A percentile compares a stretch with the other conserved stretches of the same genome.
Conservation (phyloP, 805 yeast genomes). For the Wickerhamomyces subpelliculosus region DNA sequence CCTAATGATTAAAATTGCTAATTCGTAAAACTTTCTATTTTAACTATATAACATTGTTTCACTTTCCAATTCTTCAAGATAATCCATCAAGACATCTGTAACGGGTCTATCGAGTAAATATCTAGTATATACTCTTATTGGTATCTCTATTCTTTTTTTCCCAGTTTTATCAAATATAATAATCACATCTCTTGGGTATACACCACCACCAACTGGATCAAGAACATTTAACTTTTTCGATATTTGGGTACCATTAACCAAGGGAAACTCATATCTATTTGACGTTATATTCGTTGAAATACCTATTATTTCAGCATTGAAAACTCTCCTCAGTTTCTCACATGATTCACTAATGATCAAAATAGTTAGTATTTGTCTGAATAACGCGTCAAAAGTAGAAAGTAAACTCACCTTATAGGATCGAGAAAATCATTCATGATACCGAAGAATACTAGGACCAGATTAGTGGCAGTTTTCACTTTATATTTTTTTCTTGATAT, state of each 20-base stretch:
- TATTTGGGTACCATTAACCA: slow-evolving; percentile 10
- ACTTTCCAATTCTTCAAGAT: slow-evolving; percentile 9
- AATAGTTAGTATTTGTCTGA: too few species aligned
- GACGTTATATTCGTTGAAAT: slow-evolving; percentile 10
- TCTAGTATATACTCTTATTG: slow-evolving; percentile 8
- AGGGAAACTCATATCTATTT: slow-evolving; percentile 13
- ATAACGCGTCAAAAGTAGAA: too few species aligned
- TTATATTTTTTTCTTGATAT: background rate
- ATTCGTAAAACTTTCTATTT: background rate
- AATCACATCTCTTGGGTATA: slow-evolving; percentile 19
- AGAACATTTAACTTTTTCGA: slow-evolving; percentile 13
- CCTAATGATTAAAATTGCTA: background rate
- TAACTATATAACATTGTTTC: slow-evolving; percentile 1
- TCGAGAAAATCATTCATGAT: slow-evolving; percentile 11
- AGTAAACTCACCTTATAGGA: slow-evolving; percentile 4
- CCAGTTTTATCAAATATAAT: slow-evolving; percentile 17
- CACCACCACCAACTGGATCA: slow-evolving; percentile 24
- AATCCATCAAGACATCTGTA: slow-evolving; percentile 12
- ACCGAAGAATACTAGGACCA: slow-evolving; percentile 20
- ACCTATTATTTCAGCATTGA: slow-evolving; percentile 13
- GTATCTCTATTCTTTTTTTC: slow-evolving; percentile 8
- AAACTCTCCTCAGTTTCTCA: background rate
- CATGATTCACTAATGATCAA: background rate
- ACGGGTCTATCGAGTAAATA: slow-evolving; percentile 6
- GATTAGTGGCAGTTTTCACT: background rate